phyloP scores from a whole-genome alignment of 2,329 filamentous ascomycete genomes.

The Stachybotrys chartarum region DNA sequence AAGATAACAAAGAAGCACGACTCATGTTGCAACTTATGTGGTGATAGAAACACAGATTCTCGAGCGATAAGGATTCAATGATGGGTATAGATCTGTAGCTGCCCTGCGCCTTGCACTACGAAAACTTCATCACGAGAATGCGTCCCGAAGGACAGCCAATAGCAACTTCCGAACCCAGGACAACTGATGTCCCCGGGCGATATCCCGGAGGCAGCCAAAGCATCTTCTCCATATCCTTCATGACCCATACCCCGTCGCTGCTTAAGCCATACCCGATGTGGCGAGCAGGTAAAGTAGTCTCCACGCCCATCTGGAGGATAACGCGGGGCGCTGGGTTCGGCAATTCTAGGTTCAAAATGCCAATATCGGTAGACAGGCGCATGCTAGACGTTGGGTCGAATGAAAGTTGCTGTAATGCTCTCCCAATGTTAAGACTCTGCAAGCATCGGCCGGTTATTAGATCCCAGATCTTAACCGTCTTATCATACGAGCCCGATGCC shows the following conservation, averaged over 20 bases:
- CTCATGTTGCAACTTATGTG: too few species aligned
- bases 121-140: conserved; percentile 3
- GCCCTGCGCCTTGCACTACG: too few species aligned
- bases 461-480: conserved; percentile 6
- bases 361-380: background rate
- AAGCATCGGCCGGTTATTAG: background rate
- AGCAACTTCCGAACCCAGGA: conserved; percentile 1
- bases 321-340: background rate
- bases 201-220: conserved; percentile 5
- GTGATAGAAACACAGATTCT: too few species aligned
- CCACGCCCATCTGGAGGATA: background rate
- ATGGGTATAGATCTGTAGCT: too few species aligned
- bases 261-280: background rate
- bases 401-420: background rate
- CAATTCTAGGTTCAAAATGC: background rate
- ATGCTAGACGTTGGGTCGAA: background rate
- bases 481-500: conserved; percentile 1
- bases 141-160: conserved; percentile 5
- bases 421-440: background rate
- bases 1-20: too few species aligned
- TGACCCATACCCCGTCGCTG: conserved; percentile 1
- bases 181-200: background rate
- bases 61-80: too few species aligned
- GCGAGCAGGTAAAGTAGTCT: background rate
- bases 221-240: conserved; percentile 1